phyloP scores from a whole-genome alignment of 2,329 filamentous ascomycete genomes.

The Alternaria consortialis region DNA sequence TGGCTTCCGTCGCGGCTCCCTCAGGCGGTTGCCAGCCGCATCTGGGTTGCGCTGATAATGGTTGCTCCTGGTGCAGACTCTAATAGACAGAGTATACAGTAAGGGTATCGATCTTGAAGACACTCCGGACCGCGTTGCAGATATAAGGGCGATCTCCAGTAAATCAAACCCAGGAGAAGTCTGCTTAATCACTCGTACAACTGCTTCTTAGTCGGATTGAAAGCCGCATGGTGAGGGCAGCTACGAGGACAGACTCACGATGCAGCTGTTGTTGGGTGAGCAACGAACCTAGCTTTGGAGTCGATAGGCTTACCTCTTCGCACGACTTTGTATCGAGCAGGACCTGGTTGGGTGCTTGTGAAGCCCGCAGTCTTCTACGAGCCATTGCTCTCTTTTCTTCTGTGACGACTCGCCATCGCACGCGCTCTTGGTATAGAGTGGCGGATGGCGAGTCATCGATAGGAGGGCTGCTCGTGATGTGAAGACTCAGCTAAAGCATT shows the following conservation, averaged over 20 bases:
- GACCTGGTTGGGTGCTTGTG: not conserved
- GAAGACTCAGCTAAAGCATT: not conserved
- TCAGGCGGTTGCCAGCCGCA: constrained; percentile 71
- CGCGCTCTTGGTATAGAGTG: not conserved
- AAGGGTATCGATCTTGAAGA: no score
- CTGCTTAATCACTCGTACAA: no score
- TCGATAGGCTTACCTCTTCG: constrained; percentile 73
- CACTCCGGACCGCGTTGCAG: no score
- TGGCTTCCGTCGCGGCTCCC: constrained; percentile 62
- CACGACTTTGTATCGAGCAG: constrained; percentile 88
- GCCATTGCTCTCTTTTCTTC: not conserved
- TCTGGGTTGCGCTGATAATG: constrained; percentile 95
- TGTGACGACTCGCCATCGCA: not conserved
- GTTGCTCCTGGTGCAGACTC: constrained; percentile 70
- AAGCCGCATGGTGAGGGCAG: not conserved
- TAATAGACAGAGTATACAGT: no score
- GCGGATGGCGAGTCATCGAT: not conserved
- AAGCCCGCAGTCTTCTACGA: not conserved
- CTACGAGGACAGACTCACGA: constrained; percentile 90
- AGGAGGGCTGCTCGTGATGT: not conserved
- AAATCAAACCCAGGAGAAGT: no score
- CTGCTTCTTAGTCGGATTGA: not conserved
- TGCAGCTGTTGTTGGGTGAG: constrained; percentile 71
- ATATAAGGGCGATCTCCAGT: no score
- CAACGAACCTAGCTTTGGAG: constrained; percentile 3